A percentile compares a stretch with the other conserved stretches of the same genome.
Evolutionary conservation across 1,284 basidiomycete genomes (phyloP).

Genomic region (Somion occarium): DNA sequence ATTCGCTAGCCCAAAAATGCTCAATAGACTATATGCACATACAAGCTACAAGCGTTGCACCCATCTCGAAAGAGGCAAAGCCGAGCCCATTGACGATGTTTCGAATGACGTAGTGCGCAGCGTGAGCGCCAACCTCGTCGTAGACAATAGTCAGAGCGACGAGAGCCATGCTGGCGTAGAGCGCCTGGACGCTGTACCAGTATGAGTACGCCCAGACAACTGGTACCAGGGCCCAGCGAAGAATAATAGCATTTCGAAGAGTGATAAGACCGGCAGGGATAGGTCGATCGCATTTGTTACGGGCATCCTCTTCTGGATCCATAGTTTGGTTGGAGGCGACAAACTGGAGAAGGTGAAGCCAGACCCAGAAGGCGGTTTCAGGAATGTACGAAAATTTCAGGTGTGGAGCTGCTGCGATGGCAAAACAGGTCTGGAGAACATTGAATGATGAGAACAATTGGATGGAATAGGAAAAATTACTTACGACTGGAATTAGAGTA

Average conservation of each 20-base stretch:
- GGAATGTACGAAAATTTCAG: conserved; percentile 14
- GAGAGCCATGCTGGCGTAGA: conserved; percentile 29
- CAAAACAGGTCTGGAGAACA: conserved; percentile 30
- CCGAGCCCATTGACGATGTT: conserved; percentile 31
- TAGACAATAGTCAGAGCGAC: conserved; percentile 28
- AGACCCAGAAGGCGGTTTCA: conserved; percentile 35
- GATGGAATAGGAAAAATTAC: conserved; percentile 8
- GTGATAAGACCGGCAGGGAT: conserved; percentile 39
- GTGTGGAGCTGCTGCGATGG: conserved; percentile 26
- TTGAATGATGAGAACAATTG: background rate
- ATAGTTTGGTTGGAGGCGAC: conserved; percentile 37
- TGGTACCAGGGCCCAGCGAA: conserved; percentile 32
- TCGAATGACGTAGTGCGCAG: conserved; percentile 29
- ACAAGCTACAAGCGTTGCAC: conserved; percentile 18
- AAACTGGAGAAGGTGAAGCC: conserved; percentile 37
- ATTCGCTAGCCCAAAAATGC: too few relatives aligned
- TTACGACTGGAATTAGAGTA: conserved; percentile 32
- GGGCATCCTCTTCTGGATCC: conserved; percentile 33
- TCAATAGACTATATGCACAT: conserved; percentile 19
- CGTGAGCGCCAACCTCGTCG: conserved; percentile 29
- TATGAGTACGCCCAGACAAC: conserved; percentile 30
- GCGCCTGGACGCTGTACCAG: conserved; percentile 26
- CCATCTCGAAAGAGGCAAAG: conserved; percentile 32
- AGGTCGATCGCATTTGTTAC: conserved; percentile 41
- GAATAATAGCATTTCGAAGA: conserved; percentile 22